Conservation (phyloP, 1,139 yeast species). For the Pichia sp. region DNA sequence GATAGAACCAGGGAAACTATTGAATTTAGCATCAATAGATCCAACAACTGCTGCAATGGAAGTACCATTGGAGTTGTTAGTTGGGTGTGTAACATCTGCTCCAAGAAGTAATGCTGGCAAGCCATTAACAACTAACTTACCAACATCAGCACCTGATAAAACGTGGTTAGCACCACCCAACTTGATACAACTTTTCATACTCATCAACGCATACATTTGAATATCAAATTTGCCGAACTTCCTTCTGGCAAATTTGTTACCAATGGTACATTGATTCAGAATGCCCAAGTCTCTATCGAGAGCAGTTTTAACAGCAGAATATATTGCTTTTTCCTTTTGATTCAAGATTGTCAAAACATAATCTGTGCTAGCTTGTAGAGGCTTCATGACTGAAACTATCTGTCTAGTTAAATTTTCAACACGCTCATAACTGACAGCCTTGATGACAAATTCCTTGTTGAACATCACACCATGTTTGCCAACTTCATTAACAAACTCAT, state of each 20-base stretch:
- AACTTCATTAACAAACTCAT: slow-evolving; percentile 19
- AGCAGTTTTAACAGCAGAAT: slow-evolving; percentile 23
- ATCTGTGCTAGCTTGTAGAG: slow-evolving; percentile 16
- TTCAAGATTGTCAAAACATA: slow-evolving; percentile 23
- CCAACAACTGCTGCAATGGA: slow-evolving; percentile 32
- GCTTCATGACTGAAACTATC: slow-evolving; percentile 14
- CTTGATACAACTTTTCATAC: slow-evolving; percentile 27
- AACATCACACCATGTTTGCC: slow-evolving; percentile 21
- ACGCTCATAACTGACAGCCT: slow-evolving; percentile 14
- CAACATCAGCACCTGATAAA: slow-evolving; percentile 18
- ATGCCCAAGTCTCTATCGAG: slow-evolving; percentile 25
- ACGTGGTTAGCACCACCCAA: slow-evolving; percentile 26
- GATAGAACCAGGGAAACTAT: slow-evolving; percentile 30
- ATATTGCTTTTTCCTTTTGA: slow-evolving; percentile 22
- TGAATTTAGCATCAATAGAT: slow-evolving; percentile 26
- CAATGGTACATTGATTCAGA: slow-evolving; percentile 25
- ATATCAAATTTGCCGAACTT: slow-evolving; percentile 23
- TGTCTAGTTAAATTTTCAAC: slow-evolving; percentile 16
- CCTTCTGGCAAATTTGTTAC: slow-evolving; percentile 24
- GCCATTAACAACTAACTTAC: slow-evolving; percentile 18
- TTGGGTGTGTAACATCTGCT: slow-evolving; percentile 34
- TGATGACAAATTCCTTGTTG: slow-evolving; percentile 10
- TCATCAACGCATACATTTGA: slow-evolving; percentile 26
- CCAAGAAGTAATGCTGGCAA: slow-evolving; percentile 29
- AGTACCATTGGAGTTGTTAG: slow-evolving; percentile 25